phyloP scores from a whole-genome alignment of 345 rosid genomes.

The Citrus hindsii region DNA sequence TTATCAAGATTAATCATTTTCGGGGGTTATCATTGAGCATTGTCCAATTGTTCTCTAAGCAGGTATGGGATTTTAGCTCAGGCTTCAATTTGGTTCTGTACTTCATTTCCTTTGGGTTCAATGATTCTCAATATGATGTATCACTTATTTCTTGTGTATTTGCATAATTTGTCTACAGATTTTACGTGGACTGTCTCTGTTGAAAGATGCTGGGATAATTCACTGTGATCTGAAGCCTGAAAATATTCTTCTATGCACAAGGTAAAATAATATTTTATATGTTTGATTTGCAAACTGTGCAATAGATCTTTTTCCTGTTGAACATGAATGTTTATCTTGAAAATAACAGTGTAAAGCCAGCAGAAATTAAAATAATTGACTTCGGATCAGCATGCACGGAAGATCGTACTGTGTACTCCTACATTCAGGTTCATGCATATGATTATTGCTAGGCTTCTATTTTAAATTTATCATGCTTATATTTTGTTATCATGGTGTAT shows the following conservation, averaged over 20 bases:
- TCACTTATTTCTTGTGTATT: background rate
- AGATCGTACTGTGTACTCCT: conserved; percentile 96
- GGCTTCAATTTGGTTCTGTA: conserved; percentile 8
- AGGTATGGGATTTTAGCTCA: conserved; percentile 44
- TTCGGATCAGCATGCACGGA: conserved; percentile 99
- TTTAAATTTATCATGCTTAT: conserved; percentile 16
- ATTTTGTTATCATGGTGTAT: conserved; percentile 15
- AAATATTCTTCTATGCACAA: conserved; percentile 89
- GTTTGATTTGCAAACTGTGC: conserved; percentile 11
- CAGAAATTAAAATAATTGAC: conserved; percentile 96
- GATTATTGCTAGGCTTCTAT: background rate
- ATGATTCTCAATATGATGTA: conserved; percentile 13
- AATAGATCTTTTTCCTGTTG: conserved; percentile 8
- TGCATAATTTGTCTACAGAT: conserved; percentile 44
- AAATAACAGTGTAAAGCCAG: conserved; percentile 76
- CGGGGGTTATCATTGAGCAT: conserved; percentile 94
- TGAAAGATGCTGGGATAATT: conserved; percentile 95
- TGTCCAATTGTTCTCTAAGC: conserved; percentile 94
- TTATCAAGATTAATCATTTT: conserved; percentile 91
- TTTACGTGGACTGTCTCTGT: conserved; percentile 76
- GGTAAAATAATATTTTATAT: conserved; percentile 45
- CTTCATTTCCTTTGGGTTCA: conserved; percentile 8
- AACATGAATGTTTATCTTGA: conserved; percentile 19
- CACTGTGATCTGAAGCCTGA: conserved; percentile 99
- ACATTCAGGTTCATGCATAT: conserved; percentile 73